A percentile compares a stretch with the other conserved stretches of the same genome.
Conservation (phyloP, 768 basidiomycete species). For the Hygrophorus pudorinus region DNA sequence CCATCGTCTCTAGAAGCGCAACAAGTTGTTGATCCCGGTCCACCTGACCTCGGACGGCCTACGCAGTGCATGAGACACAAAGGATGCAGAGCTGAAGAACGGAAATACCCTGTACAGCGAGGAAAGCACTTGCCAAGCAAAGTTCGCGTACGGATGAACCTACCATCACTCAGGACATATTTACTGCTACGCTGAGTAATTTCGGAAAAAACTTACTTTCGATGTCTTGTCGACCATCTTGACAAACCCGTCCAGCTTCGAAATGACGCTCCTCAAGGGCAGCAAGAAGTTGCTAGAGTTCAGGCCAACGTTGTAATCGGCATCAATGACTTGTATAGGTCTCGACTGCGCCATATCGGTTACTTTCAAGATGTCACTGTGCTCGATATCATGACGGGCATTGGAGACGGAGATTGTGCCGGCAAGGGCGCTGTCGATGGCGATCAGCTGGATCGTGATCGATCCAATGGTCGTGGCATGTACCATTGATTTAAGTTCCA, state of each 20-base stretch:
- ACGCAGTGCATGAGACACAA: not conserved
- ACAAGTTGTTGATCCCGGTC: conserved; percentile 16
- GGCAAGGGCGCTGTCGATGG: not conserved
- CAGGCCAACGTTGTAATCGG: not conserved
- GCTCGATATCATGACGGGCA: conserved; percentile 1
- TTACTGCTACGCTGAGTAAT: not conserved
- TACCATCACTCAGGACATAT: not conserved
- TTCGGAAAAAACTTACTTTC: not conserved
- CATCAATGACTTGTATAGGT: not conserved
- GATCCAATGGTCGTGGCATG: not conserved
- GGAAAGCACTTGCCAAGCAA: conserved; percentile 8
- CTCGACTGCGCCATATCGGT: not conserved
- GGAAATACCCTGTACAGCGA: conserved; percentile 4
- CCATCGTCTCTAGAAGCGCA: conserved; percentile 20
- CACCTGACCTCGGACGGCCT: conserved; percentile 21
- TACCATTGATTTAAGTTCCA: not conserved
- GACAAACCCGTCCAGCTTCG: not conserved
- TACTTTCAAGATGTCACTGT: not conserved
- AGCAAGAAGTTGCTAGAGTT: not conserved
- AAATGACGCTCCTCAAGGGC: not conserved
- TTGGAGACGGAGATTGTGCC: not conserved
- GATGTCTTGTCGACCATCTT: not conserved
- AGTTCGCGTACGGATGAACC: conserved; percentile 6
- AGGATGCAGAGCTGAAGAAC: not conserved
- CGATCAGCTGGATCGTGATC: not conserved